Percentiles rank a stretch among this genome's conserved stretches.
phyloP scores from a whole-genome alignment of 2,329 filamentous ascomycete species.

The Proliferodiscus dingleyae region DNA sequence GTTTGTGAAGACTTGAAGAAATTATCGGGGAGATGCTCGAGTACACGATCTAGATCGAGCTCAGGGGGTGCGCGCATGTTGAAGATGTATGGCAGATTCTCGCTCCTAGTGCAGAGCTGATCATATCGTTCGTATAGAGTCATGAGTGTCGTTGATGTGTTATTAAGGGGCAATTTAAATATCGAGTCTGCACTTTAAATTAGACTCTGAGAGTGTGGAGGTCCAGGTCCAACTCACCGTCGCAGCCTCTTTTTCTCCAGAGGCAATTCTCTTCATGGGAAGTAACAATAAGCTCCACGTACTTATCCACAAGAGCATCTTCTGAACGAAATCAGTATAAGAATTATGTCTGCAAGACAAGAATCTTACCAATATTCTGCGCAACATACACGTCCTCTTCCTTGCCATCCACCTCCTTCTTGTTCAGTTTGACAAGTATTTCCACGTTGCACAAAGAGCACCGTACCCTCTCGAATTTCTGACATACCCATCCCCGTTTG shows the following conservation, averaged over 20 bases:
- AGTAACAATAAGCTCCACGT: conserved; percentile 64
- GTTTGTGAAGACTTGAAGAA: conserved; percentile 43
- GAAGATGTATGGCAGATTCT: conserved; percentile 57
- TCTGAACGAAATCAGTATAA: conserved; percentile 35
- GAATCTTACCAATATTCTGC: conserved; percentile 52
- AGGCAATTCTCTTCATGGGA: conserved; percentile 78
- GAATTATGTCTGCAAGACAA: conserved; percentile 14
- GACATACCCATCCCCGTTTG: conserved; percentile 85
- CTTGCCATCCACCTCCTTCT: conserved; percentile 52
- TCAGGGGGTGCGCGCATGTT: conserved; percentile 50
- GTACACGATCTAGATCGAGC: conserved; percentile 46
- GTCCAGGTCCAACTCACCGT: conserved; percentile 52
- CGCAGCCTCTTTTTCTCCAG: conserved; percentile 84
- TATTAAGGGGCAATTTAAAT: conserved; percentile 58
- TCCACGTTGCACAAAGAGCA: conserved; percentile 84
- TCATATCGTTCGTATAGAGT: conserved; percentile 60
- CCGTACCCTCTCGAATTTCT: conserved; percentile 74
- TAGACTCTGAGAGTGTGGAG: conserved; percentile 17
- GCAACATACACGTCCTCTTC: conserved; percentile 49
- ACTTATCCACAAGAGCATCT: conserved; percentile 69
- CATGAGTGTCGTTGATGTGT: conserved; percentile 53
- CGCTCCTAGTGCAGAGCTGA: conserved; percentile 49
- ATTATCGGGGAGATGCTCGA: conserved; percentile 46
- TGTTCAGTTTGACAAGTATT: conserved; percentile 72
- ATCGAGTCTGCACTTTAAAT: conserved; percentile 45